Percentiles rank a stretch among this genome's conserved stretches.
phyloP scores from a whole-genome alignment of 768 basidiomycete genomes.

The Chalciporus chontae region DNA sequence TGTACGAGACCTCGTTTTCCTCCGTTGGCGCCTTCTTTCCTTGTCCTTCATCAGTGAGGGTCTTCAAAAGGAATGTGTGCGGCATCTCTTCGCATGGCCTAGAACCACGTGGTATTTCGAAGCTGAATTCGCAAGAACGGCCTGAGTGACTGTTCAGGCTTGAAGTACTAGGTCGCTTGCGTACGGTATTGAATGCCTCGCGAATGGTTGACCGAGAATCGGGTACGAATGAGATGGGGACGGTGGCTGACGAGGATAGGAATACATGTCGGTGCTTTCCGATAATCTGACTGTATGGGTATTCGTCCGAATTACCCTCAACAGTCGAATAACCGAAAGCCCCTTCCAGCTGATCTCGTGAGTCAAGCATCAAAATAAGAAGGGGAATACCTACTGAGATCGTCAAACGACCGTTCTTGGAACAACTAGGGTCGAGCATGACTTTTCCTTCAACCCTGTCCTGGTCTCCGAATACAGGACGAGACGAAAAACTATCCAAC shows the following conservation, averaged over 20 bases:
- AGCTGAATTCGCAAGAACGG: constrained; percentile 44
- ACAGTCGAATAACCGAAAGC: constrained; percentile 45
- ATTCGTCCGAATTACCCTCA: constrained; percentile 16
- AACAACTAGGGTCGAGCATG: constrained; percentile 49
- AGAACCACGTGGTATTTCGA: constrained; percentile 50
- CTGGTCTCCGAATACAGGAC: constrained; percentile 57
- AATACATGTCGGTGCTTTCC: constrained; percentile 43
- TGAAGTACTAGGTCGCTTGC: constrained; percentile 45
- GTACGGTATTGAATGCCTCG: constrained; percentile 37
- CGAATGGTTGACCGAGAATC: constrained; percentile 25
- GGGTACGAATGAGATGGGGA: constrained; percentile 34
- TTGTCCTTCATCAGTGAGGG: constrained; percentile 24
- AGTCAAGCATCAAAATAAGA: not conserved
- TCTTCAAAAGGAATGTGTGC: constrained; percentile 47
- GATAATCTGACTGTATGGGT: constrained; percentile 19
- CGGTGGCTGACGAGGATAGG: constrained; percentile 43
- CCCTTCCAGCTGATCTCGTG: constrained; percentile 54
- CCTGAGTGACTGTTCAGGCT: constrained; percentile 33
- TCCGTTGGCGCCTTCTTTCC: constrained; percentile 30
- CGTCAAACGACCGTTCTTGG: constrained; percentile 52
- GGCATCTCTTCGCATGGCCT: constrained; percentile 59
- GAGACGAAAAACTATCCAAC: constrained; percentile 21
- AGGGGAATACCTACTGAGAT: constrained; percentile 43
- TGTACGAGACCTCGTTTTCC: constrained; percentile 49
- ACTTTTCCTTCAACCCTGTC: constrained; percentile 61